phyloP scores from a whole-genome alignment of 306 rosid species.

The Dryas octopetala region DNA sequence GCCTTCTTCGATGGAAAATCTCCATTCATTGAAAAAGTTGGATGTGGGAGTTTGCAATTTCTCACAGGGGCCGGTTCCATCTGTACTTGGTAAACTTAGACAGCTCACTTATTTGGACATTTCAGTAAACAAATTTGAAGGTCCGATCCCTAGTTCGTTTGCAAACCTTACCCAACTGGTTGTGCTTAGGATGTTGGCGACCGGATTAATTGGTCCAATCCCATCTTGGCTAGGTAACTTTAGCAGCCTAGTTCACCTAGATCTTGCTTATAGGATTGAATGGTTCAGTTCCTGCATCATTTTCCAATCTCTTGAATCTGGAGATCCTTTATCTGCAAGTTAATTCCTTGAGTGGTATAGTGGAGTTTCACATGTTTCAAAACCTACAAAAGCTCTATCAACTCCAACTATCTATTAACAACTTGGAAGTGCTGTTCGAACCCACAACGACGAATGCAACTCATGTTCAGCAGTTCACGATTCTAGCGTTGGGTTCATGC shows the following conservation, averaged over 20 bases:
- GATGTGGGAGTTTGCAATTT: not conserved
- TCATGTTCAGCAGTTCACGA: not conserved
- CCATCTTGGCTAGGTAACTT: conserved; percentile 21
- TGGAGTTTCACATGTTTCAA: conserved; percentile 9
- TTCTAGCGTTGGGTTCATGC: not conserved
- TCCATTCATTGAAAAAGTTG: not conserved
- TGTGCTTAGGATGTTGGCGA: not conserved
- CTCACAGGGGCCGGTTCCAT: conserved; percentile 11
- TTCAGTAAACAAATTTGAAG: not conserved
- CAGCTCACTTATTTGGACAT: conserved; percentile 3
- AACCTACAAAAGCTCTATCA: not conserved
- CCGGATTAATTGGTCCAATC: not conserved
- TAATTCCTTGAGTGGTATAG: not conserved
- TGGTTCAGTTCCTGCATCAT: conserved; percentile 14
- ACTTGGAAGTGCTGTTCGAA: not conserved
- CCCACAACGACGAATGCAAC: not conserved
- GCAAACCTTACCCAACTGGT: conserved; percentile 13
- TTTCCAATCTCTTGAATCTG: not conserved
- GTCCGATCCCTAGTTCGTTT: conserved; percentile 8
- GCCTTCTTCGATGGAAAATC: conserved; percentile 15
- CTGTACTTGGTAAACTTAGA: conserved; percentile 13
- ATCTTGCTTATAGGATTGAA: rapidly evolving
- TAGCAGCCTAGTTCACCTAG: not conserved
- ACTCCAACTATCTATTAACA: not conserved
- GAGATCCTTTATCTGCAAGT: rapidly evolving